These are phyloP conservation scores for Raddia distichophylla DNA, from an alignment of 176 grass and related monocot species.

Conservation along the genomic window DNA sequence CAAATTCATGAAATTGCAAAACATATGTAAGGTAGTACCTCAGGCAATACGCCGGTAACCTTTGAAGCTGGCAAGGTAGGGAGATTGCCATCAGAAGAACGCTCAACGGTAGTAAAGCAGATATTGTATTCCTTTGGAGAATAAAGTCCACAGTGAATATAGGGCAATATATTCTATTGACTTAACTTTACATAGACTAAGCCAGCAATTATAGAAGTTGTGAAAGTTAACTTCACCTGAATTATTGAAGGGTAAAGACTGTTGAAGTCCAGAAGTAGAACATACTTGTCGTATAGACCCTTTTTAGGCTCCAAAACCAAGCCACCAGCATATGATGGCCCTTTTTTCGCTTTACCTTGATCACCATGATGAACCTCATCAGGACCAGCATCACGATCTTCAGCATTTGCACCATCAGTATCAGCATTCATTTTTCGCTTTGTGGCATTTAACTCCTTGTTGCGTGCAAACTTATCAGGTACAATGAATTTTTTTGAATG, in stretches of 20 bases:
- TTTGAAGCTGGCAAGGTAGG: constrained; percentile 91
- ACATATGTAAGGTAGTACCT: constrained; percentile 60
- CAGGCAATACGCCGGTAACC: constrained; percentile 89
- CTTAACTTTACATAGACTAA: constrained; percentile 22
- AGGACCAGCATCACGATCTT: constrained; percentile 48
- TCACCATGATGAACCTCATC: constrained; percentile 61
- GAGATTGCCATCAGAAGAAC: constrained; percentile 60
- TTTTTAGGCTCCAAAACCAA: constrained; percentile 99
- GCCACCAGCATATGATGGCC: constrained; percentile 89
- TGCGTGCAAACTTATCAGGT: constrained; percentile 76
- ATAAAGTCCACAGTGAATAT: constrained; percentile 37
- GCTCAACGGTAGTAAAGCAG: constrained; percentile 95
- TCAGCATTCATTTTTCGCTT: constrained; percentile 80
- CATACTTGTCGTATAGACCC: constrained; percentile 96
- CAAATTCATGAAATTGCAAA: constrained; percentile 7
- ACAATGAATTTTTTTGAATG: constrained; percentile 91
- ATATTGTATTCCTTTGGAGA: constrained; percentile 88
- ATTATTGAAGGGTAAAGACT: constrained; percentile 99
- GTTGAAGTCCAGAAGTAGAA: constrained; percentile 96
- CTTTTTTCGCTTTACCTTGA: constrained; percentile 81
- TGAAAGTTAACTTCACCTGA: constrained; percentile 57
- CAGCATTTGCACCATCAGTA: constrained; percentile 52
- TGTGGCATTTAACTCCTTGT: constrained; percentile 58
- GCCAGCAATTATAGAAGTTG: constrained; percentile 29
- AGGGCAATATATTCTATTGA: background rate